phyloP scores from a whole-genome alignment of 768 basidiomycete genomes.

The Leucosporidium creatinivorum region DNA sequence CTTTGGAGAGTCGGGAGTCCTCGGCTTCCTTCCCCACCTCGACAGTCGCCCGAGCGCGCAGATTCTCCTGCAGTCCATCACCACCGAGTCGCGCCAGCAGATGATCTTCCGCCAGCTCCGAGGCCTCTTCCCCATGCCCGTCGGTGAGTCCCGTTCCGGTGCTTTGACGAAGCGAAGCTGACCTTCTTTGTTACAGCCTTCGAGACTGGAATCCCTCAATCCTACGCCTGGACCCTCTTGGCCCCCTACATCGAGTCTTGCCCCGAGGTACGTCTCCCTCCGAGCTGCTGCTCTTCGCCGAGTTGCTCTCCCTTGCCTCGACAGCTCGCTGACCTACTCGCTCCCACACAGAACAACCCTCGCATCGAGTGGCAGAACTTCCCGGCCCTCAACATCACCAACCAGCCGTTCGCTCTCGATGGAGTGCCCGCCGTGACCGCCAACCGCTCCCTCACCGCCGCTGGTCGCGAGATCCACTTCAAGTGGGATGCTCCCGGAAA shows the following conservation, averaged over 20 bases:
- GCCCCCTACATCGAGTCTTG: conserved; percentile 52
- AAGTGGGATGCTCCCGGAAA: conserved; percentile 56
- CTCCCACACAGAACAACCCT: conserved; percentile 43
- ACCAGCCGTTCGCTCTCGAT: conserved; percentile 41
- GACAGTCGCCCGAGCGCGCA: conserved; percentile 53
- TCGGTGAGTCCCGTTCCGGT: conserved; percentile 18
- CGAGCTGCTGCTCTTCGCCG: conserved; percentile 40
- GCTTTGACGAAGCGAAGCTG: background rate
- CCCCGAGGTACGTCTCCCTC: conserved; percentile 28
- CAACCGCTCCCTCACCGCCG: conserved; percentile 52
- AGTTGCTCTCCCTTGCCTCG: too few species aligned
- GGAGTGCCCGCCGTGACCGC: conserved; percentile 48
- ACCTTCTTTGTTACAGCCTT: conserved; percentile 44
- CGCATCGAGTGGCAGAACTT: conserved; percentile 54
- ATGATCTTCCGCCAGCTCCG: conserved; percentile 59
- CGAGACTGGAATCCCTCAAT: conserved; percentile 54
- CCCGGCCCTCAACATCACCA: conserved; percentile 51
- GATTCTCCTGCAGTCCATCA: conserved; percentile 54
- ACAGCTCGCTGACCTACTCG: conserved; percentile 33
- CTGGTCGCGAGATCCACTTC: conserved; percentile 48
- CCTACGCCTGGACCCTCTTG: conserved; percentile 58
- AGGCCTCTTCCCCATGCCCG: conserved; percentile 58
- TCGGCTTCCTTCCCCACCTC: conserved; percentile 60
- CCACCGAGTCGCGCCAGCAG: conserved; percentile 60
- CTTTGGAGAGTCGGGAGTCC: conserved; percentile 49